A percentile compares a stretch with the other conserved stretches of the same genome.
Conservation (phyloP, 2,329 filamentous ascomycete genomes). For the Claviceps capensis region DNA sequence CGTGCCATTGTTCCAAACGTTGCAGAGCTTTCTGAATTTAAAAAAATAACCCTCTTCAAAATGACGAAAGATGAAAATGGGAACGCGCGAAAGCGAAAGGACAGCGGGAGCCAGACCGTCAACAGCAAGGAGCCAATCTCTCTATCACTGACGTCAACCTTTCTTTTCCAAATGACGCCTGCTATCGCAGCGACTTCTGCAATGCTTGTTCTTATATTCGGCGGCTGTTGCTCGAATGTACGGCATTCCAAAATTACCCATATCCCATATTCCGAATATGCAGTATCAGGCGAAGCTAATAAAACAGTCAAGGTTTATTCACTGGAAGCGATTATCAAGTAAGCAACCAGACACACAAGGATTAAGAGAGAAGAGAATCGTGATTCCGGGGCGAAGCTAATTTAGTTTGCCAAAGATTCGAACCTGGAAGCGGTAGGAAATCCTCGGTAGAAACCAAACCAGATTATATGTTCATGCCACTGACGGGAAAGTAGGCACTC, state of each 20-base stretch:
- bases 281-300: not conserved
- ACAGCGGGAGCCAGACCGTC: not conserved
- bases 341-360: slow-evolving; percentile 23
- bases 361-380: not conserved
- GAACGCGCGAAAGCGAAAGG: slow-evolving; percentile 2
- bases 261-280: not conserved
- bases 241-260: slow-evolving; percentile 15
- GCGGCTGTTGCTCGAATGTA: slow-evolving; percentile 89
- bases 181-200: slow-evolving; percentile 39
- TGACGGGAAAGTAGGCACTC: slow-evolving; percentile 44
- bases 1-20: too few species aligned
- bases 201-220: slow-evolving; percentile 82
- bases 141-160: not conserved
- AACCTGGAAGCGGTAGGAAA: slow-evolving; percentile 62
- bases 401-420: slow-evolving; percentile 41
- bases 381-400: not conserved
- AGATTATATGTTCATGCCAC: not conserved
- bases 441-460: not conserved
- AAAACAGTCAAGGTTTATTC: slow-evolving; percentile 65
- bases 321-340: slow-evolving; percentile 90
- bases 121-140: not conserved
- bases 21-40: too few species aligned
- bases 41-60: not conserved
- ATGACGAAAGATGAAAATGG: not conserved
- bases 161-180: slow-evolving; percentile 5